A percentile compares a stretch with the other conserved stretches of the same genome.
Evolutionary conservation across 495 filamentous ascomycete genomes (phyloP).

Genomic region (Cercophora newfieldiana): DNA sequence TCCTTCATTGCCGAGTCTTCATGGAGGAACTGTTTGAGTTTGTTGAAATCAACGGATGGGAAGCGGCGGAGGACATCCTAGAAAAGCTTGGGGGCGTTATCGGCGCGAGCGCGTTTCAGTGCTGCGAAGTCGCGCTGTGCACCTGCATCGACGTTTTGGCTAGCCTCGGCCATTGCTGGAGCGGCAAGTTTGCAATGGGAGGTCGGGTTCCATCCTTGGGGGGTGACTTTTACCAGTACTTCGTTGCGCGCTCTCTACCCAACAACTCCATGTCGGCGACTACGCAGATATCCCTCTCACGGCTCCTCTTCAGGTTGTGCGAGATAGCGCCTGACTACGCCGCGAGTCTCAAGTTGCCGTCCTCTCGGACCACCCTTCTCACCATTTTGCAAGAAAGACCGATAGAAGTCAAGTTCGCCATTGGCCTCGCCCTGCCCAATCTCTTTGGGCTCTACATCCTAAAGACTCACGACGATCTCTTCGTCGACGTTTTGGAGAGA

Average conservation of each 20-base stretch:
- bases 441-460: constrained; percentile 79
- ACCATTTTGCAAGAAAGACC: constrained; percentile 64
- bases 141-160: constrained; percentile 71
- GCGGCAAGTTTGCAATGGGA: constrained; percentile 31
- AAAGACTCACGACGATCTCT: constrained; percentile 76
- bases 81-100: constrained; percentile 58
- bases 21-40: constrained; percentile 51
- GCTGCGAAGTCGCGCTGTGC: constrained; percentile 74
- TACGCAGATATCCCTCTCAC: constrained; percentile 64
- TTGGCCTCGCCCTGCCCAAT: constrained; percentile 65
- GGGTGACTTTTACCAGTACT: constrained; percentile 77
- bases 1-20: constrained; percentile 57
- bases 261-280: constrained; percentile 64
- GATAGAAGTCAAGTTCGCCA: constrained; percentile 72
- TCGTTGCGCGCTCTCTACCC: constrained; percentile 63
- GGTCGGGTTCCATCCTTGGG: constrained; percentile 58
- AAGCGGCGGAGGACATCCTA: constrained; percentile 47
- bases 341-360: constrained; percentile 54
- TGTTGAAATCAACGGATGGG: constrained; percentile 25
- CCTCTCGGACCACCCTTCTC: constrained; percentile 74
- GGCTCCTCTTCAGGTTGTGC: constrained; percentile 67
- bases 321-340: constrained; percentile 64
- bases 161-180: constrained; percentile 65
- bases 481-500: constrained; percentile 70
- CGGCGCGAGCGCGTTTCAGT: constrained; percentile 60